Base-by-base conservation (phyloP, 352 stramenopile genomes). In the Pythium folliculosum region DNA sequence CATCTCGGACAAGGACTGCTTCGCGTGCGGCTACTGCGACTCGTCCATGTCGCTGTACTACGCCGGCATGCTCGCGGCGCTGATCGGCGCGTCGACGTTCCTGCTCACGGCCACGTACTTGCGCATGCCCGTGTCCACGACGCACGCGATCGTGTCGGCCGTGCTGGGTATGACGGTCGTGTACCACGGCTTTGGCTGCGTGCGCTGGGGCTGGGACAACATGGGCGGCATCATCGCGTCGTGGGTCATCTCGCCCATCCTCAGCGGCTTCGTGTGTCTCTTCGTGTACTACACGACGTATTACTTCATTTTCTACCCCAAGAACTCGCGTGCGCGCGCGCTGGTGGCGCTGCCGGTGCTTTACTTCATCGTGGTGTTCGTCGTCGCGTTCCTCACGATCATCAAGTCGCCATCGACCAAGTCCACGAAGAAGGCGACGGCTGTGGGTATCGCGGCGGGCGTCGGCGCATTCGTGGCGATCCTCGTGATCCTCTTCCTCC, bases 111-210 rank as follows among this genome's bases (percentile, higher is more conserved):
- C 82, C 0, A 93, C 83, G 9, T 72, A 76, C 52, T 73, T 82
- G 48, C 65, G 65, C 10, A 69, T 96, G 57, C 85, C 88, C 0
- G 84, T 95, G 25, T 92, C 82, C 2, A 95, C 85, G 13, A 91
- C 82, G 5, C 88, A 96, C 65, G 76, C 77, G 6, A 84, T 91
- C 66, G 73, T 96, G 37, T 75, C 81, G 35, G 73, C 51, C 3
- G 81, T 96, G 27, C 67, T 95, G 6, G 88, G 88, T 38, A 84
- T 96, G 60, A 80, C 78, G 7, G 70, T 91, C n/a, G 49, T 65
- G 12, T 77, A 63, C 51, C 54, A 71, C n/a, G 85, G 82, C 17
- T 63, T 68, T 32, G 49, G 66, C 13, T 85, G 79, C 37, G 69
- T 91, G 17, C 65, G 80, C 3, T 86, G 76, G 75, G 67, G 72